phyloP scores from a whole-genome alignment of 768 basidiomycete species.

The Auricularia sp. region DNA sequence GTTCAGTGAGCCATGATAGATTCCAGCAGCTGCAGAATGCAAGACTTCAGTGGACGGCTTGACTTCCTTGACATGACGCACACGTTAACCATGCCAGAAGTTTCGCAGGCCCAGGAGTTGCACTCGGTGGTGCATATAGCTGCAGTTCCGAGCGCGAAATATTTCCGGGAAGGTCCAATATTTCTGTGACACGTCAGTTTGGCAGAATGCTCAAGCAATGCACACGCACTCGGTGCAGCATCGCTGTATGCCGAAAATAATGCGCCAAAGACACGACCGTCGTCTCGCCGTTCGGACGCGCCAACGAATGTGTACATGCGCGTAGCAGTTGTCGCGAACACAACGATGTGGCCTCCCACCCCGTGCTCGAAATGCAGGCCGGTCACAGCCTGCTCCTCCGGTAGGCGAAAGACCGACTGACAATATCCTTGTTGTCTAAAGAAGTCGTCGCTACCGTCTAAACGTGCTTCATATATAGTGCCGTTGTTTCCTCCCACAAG shows the following conservation, averaged over 20 bases:
- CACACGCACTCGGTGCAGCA: constrained; percentile 60
- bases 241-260: constrained; percentile 71
- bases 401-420: constrained; percentile 62
- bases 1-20: constrained; percentile 76
- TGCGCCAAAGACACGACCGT: constrained; percentile 61
- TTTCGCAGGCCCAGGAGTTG: constrained; percentile 59
- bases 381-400: constrained; percentile 73
- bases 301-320: constrained; percentile 89
- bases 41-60: neutral
- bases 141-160: constrained; percentile 68
- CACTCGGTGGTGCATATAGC: constrained; percentile 61
- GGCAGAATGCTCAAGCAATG: constrained; percentile 2
- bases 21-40: constrained; percentile 54
- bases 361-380: constrained; percentile 74
- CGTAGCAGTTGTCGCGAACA: constrained; percentile 75
- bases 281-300: constrained; percentile 56
- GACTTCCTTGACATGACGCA: constrained; percentile 17
- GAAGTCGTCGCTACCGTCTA: constrained; percentile 86
- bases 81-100: constrained; percentile 88
- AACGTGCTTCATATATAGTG: constrained; percentile 74
- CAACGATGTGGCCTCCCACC: constrained; percentile 52
- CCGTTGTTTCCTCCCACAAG: constrained; percentile 81
- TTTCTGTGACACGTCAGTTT: constrained; percentile 45
- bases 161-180: constrained; percentile 81
- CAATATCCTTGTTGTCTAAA: constrained; percentile 83